Base-by-base conservation (phyloP, 331 rosid genomes). In the Quercus lobata region DNA sequence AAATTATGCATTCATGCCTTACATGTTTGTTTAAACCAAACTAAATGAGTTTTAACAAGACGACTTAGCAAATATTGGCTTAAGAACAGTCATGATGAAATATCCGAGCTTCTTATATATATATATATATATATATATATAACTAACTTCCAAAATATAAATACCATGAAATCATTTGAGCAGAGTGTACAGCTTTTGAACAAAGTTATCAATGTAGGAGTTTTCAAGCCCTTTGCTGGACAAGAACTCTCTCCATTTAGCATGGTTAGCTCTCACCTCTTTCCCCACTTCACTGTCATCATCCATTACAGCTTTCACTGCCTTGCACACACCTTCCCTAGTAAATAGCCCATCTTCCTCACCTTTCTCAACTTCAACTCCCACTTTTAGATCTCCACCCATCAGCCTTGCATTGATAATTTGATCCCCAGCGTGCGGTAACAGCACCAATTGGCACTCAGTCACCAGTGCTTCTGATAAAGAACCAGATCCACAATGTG, bases 401-500 rank as follows among this genome's bases (percentile, higher is more conserved):
- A 89, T 79, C 60, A 87, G 34, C 83, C 89, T 79, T 29, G 89
- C 91, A 79, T 75, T 87, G 16, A 83, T 71, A 46, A 87, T 66
- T 55, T 87, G 91, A 76, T 89, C 91, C 62, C 85, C 88, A 18
- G 69, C 72, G 2, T 83, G 54, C 8, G 91, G 93, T 1, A 89
- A 71, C 4, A 85, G 73, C 61, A 87, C 87, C 57, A 87, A 11
- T 37, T 85, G 89, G 66, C 88, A 81, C n/a, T 87, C 86, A 46
- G 17, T 89, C 69, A 83, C 73, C 79, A 87, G 54, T 6, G 87
- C 90, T 80, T 89, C 90, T 18, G 85, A 69, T 30, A 84, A 77
- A 41, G 92, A 84, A n/a, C 88, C 87, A 4, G 89, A 81, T 10
- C 92, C 89, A 57, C 90, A 89, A 60, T 89, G 90, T 3, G 89